Evolutionary conservation across 2,329 filamentous ascomycete species (phyloP), one percentile per base, ranked within the genome.

Genomic region (Pseudogymnoascus sp.): DNA sequence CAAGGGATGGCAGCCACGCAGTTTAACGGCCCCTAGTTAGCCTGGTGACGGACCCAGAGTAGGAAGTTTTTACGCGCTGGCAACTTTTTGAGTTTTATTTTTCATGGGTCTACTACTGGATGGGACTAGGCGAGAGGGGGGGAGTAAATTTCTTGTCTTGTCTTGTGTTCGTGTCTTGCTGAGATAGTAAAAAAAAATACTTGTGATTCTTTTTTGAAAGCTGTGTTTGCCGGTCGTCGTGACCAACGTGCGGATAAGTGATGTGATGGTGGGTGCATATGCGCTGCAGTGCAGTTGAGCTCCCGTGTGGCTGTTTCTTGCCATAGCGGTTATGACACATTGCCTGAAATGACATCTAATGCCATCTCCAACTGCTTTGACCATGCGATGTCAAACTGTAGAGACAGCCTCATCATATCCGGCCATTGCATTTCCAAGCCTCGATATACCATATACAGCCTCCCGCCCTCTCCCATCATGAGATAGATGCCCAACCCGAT

Each of bases 91-190:
- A 30, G 9, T 30, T 52, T 52, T 30, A 30, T 52, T 45, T 52
- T 30, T 52, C 9, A 52, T 52, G 26, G 45, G 45, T 30, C 45
- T 52, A 52, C 45, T 52, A 52, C 45, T 52, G 45, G 45, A 52
- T 52, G 45, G 45, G 45, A 30, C 45, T 52, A 33, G 45, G 45
- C 45, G 45, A 52, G 45, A 9, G 26, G 39, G 41, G 23, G 41
- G 26, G 45, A 26, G 15, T 33, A 52, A 18, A 52, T 52, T 52
- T 52, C 45, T 52, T 52, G 45, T 52, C 45, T 52, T 52, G 45
- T 52, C 45, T 52, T 18, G 45, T 52, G 26, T 37, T 52, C 30
- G 23, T 52, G 45, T 23, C 26, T 52, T 30, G 28, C 45, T 26
- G 28, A 52, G 45, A 52, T 52, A 52, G 12, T 30, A 52, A 52